Evolutionary conservation across 2,329 filamentous ascomycete species (phyloP).

Genomic region (Penicillium janthinellum): DNA sequence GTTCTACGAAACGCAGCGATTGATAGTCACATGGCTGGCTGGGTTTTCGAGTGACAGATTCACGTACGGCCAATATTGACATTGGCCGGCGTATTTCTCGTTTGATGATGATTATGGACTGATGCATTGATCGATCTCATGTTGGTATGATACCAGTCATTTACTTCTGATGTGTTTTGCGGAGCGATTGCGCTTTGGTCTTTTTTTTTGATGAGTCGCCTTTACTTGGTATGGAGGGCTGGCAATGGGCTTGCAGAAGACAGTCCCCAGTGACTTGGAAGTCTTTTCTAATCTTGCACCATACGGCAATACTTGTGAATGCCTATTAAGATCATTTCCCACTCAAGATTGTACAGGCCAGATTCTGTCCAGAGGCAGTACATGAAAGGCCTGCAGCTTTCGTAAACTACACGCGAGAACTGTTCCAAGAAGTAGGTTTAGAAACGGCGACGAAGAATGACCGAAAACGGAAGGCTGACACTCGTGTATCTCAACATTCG

Average conservation of each 20-base stretch:
- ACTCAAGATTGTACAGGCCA: background rate
- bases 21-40: slow-evolving; percentile 18
- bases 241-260: background rate
- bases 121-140: slow-evolving; percentile 21
- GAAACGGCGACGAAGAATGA: too few relatives aligned
- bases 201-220: background rate
- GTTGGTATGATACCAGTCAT: slow-evolving; percentile 21
- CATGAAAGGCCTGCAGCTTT: too few relatives aligned
- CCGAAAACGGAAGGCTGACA: too few relatives aligned
- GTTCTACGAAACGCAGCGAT: slow-evolving; percentile 36
- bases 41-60: background rate
- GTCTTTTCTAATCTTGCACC: background rate
- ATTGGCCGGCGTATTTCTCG: background rate
- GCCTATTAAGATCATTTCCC: too few relatives aligned
- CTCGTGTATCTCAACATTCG: background rate
- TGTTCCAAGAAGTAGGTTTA: too few relatives aligned
- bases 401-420: too few relatives aligned
- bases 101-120: slow-evolving; percentile 19
- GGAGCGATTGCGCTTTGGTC: slow-evolving; percentile 13
- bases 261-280: background rate
- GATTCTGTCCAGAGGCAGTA: background rate
- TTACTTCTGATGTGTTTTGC: slow-evolving; percentile 9
- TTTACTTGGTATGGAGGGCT: background rate
- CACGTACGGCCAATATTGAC: background rate
- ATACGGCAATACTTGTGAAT: background rate